Percentiles rank a stretch among this genome's conserved stretches.
Conservation (phyloP, 2,329 filamentous ascomycete genomes). For the Elsinoe perseae region DNA sequence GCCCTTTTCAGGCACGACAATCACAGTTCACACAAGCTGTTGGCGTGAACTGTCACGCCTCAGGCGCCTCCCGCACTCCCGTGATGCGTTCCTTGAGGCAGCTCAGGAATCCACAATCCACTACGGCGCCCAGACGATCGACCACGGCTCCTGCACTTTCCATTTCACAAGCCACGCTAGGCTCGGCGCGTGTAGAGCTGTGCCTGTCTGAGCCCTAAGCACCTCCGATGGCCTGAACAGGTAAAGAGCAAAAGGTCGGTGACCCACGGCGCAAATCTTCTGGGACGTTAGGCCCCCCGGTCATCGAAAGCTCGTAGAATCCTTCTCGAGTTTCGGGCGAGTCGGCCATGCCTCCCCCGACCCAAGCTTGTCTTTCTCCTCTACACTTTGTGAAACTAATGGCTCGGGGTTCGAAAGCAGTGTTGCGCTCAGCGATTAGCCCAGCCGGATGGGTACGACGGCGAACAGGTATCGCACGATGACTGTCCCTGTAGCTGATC, state of each 20-base stretch:
- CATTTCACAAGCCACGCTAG: neutral
- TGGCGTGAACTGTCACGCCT: neutral
- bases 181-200: conserved; percentile 5
- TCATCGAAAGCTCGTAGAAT: conserved; percentile 13
- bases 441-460: conserved; percentile 5
- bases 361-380: neutral
- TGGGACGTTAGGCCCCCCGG: conserved; percentile 2
- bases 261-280: conserved; percentile 13
- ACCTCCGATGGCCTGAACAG: neutral
- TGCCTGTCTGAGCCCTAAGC: conserved; percentile 7
- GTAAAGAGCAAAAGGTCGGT: neutral
- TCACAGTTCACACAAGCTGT: neutral
- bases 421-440: conserved; percentile 12
- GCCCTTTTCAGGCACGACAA: neutral
- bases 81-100: neutral
- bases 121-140: conserved; percentile 1
- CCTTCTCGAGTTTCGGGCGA: neutral
- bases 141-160: neutral
- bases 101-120: neutral
- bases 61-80: conserved; percentile 11
- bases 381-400: neutral
- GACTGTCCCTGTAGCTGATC: conserved; percentile 3
- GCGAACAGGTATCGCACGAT: conserved; percentile 10
- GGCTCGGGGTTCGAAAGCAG: neutral
- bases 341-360: conserved; percentile 1